Conservation (phyloP, 1,284 basidiomycete genomes). For the Hymenochaete sp. region DNA sequence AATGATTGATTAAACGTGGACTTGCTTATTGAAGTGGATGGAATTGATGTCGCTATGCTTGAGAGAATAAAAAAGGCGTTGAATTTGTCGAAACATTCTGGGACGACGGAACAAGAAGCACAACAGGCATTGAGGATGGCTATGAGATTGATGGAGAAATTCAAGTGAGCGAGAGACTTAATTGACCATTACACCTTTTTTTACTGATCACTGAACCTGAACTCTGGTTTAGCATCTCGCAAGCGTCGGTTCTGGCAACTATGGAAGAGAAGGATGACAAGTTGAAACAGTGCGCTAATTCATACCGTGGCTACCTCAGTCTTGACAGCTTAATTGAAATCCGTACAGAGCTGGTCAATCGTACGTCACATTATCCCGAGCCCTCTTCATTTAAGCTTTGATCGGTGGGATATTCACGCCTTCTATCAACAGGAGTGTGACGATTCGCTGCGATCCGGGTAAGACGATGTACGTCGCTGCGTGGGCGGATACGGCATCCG, state of each 20-base stretch:
- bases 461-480: conserved; percentile 9
- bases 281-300: conserved; percentile 16
- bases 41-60: conserved; percentile 14
- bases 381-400: too few relatives aligned
- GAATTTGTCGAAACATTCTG: conserved; percentile 14
- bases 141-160: conserved; percentile 19
- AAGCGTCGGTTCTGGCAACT: conserved; percentile 18
- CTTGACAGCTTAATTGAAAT: too few relatives aligned
- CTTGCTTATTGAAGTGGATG: not conserved
- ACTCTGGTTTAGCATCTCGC: conserved; percentile 15
- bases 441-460: conserved; percentile 11
- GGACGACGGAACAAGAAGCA: conserved; percentile 19
- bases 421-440: conserved; percentile 11
- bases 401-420: not conserved
- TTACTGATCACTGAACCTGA: too few relatives aligned
- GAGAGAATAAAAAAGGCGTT: conserved; percentile 18
- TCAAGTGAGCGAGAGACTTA: conserved; percentile 12
- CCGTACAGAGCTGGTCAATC: too few relatives aligned
- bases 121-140: conserved; percentile 19
- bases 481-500: conserved; percentile 9
- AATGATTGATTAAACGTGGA: too few relatives aligned
- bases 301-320: too few relatives aligned
- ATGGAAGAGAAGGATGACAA: conserved; percentile 16
- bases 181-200: not conserved
- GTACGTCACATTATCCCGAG: too few relatives aligned